Conservation (phyloP, 768 basidiomycete genomes). For the Mycena indigotica region DNA sequence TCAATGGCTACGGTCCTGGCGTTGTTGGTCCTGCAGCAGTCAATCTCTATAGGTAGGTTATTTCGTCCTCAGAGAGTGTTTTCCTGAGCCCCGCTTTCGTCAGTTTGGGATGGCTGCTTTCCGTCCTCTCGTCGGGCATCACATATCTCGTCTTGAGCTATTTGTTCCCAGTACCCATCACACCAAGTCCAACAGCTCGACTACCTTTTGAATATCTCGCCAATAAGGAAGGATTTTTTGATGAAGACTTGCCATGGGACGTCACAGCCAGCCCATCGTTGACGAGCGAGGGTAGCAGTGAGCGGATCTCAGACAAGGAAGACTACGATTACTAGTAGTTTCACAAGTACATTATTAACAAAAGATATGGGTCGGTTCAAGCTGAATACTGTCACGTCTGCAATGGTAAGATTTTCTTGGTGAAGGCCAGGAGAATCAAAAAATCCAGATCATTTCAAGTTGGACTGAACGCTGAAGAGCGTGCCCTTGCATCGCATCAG, state of each 20-base stretch:
- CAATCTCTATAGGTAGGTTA: constrained; percentile 12
- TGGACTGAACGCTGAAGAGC: no score
- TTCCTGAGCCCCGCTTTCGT: not conserved
- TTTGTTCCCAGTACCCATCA: constrained; percentile 17
- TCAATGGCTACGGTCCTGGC: constrained; percentile 11
- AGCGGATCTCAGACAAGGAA: no score
- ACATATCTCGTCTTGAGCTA: constrained; percentile 16
- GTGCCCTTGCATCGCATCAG: no score
- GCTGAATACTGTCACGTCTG: no score
- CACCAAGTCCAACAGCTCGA: constrained; percentile 3
- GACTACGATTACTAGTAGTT: no score
- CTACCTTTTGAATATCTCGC: constrained; percentile 16
- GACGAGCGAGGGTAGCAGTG: not conserved
- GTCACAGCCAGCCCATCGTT: constrained; percentile 11
- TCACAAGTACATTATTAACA: no score
- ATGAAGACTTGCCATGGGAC: constrained; percentile 22
- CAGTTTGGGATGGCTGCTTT: constrained; percentile 21
- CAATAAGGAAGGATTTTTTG: constrained; percentile 20
- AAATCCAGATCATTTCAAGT: no score
- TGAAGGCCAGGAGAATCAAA: no score
- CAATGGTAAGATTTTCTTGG: no score
- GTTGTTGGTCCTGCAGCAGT: constrained; percentile 13
- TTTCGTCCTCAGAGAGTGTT: not conserved
- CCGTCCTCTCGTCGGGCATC: constrained; percentile 11
- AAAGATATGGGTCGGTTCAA: no score